phyloP scores from a whole-genome alignment of 176 grass and related monocot genomes.

The Zizania latifolia region DNA sequence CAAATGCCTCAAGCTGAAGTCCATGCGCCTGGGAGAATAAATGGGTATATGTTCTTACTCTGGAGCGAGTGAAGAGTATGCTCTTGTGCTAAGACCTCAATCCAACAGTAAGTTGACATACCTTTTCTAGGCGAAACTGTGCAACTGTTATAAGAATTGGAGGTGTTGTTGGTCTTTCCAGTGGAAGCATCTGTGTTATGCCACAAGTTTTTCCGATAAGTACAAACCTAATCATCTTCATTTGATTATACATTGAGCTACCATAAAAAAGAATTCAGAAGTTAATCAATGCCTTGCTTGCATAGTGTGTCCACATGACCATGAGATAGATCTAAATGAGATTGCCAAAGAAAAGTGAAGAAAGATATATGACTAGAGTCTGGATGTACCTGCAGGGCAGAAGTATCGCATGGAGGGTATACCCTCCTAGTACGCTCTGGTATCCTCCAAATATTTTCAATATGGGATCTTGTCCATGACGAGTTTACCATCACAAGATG shows the following conservation, averaged over 20 bases:
- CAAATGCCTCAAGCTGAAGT: conserved; percentile 93
- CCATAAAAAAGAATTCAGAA: no score
- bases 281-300: not conserved
- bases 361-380: conserved; percentile 8
- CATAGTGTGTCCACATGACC: not conserved
- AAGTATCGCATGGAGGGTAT: conserved; percentile 94
- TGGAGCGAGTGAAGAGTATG: not conserved
- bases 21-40: conserved; percentile 57
- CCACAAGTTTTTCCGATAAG: conserved; percentile 35
- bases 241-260: no score
- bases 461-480: conserved; percentile 88
- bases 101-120: conserved; percentile 5
- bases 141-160: conserved; percentile 88
- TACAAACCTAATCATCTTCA: not conserved
- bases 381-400: conserved; percentile 56
- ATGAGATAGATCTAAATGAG: not conserved
- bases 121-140: conserved; percentile 98
- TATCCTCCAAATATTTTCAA: conserved; percentile 79
- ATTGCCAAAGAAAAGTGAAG: conserved; percentile 12
- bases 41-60: conserved; percentile 1
- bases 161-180: conserved; percentile 56
- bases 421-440: conserved; percentile 71
- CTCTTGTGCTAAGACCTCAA: not conserved
- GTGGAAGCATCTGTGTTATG: conserved; percentile 66
- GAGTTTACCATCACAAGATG: conserved; percentile 98